Percentiles rank a stretch among this genome's conserved stretches.
These are phyloP conservation scores for Fusarium solani-melongenae DNA, from an alignment of 2,329 filamentous ascomycete genomes.

Conservation along the genomic window DNA sequence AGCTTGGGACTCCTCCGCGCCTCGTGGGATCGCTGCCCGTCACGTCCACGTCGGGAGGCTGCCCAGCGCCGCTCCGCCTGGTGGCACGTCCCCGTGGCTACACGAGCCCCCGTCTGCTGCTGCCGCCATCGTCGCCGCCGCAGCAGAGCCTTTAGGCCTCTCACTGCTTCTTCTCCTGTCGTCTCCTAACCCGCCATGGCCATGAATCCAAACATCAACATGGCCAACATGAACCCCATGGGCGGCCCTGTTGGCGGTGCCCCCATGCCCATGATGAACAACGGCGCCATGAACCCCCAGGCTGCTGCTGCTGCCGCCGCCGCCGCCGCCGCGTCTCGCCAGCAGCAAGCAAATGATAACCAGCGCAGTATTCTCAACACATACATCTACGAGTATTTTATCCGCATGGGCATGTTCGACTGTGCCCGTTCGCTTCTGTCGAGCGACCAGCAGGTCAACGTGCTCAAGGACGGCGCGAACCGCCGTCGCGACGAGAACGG, in stretches of 20 bases:
- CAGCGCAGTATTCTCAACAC: conserved; percentile 77
- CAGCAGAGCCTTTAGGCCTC: conserved; percentile 41
- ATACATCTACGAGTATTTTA: conserved; percentile 92
- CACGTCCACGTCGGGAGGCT: conserved; percentile 49
- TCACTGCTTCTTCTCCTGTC: conserved; percentile 25
- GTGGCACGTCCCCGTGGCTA: conserved; percentile 49
- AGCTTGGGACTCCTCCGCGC: conserved; percentile 30
- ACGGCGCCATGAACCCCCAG: conserved; percentile 56
- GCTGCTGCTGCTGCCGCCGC: conserved; percentile 45
- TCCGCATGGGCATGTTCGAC: conserved; percentile 86
- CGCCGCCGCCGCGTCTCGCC: conserved; percentile 47
- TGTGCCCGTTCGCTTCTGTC: conserved; percentile 80
- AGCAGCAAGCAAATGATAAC: conserved; percentile 57
- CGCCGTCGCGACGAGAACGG: conserved; percentile 75
- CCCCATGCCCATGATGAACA: conserved; percentile 76
- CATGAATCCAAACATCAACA: conserved; percentile 72
- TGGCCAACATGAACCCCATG: conserved; percentile 77
- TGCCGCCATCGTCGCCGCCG: conserved; percentile 22
- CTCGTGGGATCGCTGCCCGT: conserved; percentile 43
- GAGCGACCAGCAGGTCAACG: conserved; percentile 73
- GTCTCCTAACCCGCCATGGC: conserved; percentile 42
- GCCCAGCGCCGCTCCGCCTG: conserved; percentile 48
- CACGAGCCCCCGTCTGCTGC: conserved; percentile 41
- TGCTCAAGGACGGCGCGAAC: conserved; percentile 76
- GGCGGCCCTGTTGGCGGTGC: conserved; percentile 72